Evolutionary conservation across 345 rosid species (phyloP).

Genomic region (Melaleuca alternifolia): DNA sequence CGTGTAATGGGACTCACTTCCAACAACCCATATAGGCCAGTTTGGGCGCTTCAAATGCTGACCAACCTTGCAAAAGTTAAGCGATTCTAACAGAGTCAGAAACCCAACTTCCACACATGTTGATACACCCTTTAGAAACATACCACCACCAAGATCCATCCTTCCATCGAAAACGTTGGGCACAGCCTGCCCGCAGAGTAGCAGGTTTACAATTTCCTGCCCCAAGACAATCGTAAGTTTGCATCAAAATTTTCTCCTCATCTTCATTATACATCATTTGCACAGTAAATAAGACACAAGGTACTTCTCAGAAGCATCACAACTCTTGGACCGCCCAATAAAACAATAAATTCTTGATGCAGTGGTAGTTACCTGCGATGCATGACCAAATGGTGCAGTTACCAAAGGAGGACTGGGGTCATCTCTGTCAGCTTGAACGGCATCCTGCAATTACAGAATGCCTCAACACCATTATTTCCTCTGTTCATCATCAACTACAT

Average conservation of each 20-base stretch:
- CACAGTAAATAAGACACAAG: background rate
- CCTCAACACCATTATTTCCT: background rate
- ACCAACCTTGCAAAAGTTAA: constrained; percentile 94
- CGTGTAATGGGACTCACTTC: constrained; percentile 98
- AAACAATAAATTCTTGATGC: background rate
- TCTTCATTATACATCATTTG: background rate
- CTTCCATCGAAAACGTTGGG: constrained; percentile 93
- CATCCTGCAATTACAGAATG: constrained; percentile 31
- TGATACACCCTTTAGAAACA: constrained; percentile 86
- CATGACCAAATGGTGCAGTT: constrained; percentile 99
- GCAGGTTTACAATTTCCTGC: constrained; percentile 92
- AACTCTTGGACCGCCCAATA: background rate
- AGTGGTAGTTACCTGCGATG: constrained; percentile 68
- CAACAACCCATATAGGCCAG: constrained; percentile 99
- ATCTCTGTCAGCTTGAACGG: constrained; percentile 87
- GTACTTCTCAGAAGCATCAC: background rate
- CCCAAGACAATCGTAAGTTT: constrained; percentile 5
- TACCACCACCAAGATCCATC: constrained; percentile 96
- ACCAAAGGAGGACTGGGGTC: constrained; percentile 88
- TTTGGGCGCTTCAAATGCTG: constrained; percentile 81
- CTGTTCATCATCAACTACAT: background rate
- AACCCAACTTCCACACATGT: constrained; percentile 87
- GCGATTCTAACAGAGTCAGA: constrained; percentile 90
- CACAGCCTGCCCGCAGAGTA: constrained; percentile 94
- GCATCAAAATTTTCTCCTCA: background rate